Conservation (phyloP, 1,139 yeast species). For the Lipomyces yarrowii region DNA sequence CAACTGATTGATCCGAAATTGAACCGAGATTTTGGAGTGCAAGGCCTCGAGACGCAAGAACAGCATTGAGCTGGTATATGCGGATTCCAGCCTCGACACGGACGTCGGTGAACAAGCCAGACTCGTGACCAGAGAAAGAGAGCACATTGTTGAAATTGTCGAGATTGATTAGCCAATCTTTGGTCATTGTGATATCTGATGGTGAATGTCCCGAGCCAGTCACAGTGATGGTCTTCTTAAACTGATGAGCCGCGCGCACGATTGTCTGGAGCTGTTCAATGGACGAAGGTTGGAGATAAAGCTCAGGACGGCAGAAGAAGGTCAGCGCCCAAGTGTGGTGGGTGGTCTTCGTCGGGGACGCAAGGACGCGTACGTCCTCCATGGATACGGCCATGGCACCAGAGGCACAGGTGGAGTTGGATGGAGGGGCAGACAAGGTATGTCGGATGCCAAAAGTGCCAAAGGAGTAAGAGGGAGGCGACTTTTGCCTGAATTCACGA, state of each 20-base stretch:
- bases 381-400: slow-evolving; percentile 6
- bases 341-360: slow-evolving; percentile 44
- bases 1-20: slow-evolving; percentile 89
- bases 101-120: slow-evolving; percentile 77
- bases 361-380: slow-evolving; percentile 17
- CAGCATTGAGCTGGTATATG: slow-evolving; percentile 72
- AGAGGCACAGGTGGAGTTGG: slow-evolving; percentile 62
- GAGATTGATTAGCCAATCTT: slow-evolving; percentile 75
- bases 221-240: slow-evolving; percentile 70
- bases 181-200: slow-evolving; percentile 82
- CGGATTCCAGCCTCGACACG: slow-evolving; percentile 93
- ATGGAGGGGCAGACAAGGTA: slow-evolving; percentile 70
- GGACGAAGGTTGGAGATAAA: slow-evolving; percentile 73
- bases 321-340: slow-evolving; percentile 94
- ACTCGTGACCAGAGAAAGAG: slow-evolving; percentile 46
- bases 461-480: neutral
- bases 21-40: slow-evolving; percentile 94
- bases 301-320: slow-evolving; percentile 71
- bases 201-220: slow-evolving; percentile 98
- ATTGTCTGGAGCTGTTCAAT: slow-evolving; percentile 65
- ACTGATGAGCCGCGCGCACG: slow-evolving; percentile 63
- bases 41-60: slow-evolving; percentile 61
- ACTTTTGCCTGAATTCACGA: no score
- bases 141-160: slow-evolving; percentile 69
- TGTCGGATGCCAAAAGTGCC: slow-evolving; percentile 90